Percentiles rank a stretch among this genome's conserved stretches.
These are phyloP conservation scores for Cercospora zeina DNA, from an alignment of 2,329 filamentous ascomycete species.

Conservation along the genomic window DNA sequence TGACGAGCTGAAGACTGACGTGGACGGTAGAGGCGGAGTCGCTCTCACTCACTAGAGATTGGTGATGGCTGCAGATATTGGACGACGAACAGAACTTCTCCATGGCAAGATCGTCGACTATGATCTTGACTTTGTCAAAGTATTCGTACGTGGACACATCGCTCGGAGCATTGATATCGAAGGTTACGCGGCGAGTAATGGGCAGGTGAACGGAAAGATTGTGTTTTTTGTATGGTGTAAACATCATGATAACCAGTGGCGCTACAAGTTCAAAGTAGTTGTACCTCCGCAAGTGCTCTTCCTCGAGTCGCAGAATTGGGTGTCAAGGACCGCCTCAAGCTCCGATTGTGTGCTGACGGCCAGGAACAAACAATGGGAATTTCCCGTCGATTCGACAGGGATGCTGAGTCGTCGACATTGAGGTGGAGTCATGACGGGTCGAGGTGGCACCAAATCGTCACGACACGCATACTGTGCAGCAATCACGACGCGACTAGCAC, in stretches of 20 bases:
- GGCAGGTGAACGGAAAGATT: background rate
- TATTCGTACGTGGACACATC: background rate
- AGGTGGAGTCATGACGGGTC: background rate
- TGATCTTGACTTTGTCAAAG: conserved; percentile 2
- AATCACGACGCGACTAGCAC: background rate
- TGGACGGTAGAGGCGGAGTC: conserved; percentile 55
- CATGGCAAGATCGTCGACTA: background rate
- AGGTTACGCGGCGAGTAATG: background rate
- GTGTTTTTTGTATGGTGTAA: background rate
- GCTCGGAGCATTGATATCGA: background rate
- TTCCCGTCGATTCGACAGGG: no score
- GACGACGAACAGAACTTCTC: background rate
- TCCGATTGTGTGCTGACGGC: no score
- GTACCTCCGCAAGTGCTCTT: background rate
- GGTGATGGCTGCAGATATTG: background rate
- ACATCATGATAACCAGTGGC: background rate
- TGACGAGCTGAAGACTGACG: conserved; percentile 38
- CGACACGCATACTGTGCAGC: background rate
- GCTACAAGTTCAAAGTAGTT: background rate
- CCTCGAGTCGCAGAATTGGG: background rate
- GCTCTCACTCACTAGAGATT: conserved; percentile 47
- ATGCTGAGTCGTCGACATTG: no score
- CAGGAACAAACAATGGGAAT: no score
- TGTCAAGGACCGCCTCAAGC: no score
- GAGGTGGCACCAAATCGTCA: background rate